These are phyloP conservation scores for Trichoderma sp. DNA, from an alignment of 2,329 filamentous ascomycete species.

Conservation along the genomic window DNA sequence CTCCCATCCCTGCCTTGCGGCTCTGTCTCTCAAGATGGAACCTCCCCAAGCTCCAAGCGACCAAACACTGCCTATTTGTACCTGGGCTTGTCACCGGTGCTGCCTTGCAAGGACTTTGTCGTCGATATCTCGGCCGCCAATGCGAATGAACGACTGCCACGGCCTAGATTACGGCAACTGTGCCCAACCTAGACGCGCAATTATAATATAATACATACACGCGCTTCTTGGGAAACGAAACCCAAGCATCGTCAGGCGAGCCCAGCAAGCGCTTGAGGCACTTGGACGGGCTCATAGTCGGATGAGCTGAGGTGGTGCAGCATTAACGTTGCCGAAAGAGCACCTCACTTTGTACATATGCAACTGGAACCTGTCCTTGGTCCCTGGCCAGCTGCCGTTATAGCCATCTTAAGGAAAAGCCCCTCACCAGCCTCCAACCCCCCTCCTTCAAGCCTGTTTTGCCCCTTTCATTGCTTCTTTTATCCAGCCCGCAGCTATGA, in stretches of 20 bases:
- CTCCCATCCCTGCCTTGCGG: background rate
- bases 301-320: background rate
- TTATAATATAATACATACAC: background rate
- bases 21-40: background rate
- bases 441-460: background rate
- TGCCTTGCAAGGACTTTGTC: background rate
- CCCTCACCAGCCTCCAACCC: background rate
- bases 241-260: background rate
- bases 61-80: background rate
- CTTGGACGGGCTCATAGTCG: background rate
- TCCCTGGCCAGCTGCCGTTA: background rate
- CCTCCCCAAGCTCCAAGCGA: background rate
- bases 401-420: background rate
- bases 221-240: background rate
- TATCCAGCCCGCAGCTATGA: conserved; percentile 25
- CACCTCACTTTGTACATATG: background rate
- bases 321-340: background rate
- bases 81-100: background rate
- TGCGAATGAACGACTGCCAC: background rate
- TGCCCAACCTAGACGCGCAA: background rate
- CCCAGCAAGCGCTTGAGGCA: background rate
- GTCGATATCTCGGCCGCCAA: background rate
- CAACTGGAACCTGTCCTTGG: no score
- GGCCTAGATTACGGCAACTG: background rate
- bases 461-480: background rate